These are phyloP conservation scores for Neolentinus lepideus DNA, from an alignment of 1,284 basidiomycete genomes.

Conservation along the genomic window DNA sequence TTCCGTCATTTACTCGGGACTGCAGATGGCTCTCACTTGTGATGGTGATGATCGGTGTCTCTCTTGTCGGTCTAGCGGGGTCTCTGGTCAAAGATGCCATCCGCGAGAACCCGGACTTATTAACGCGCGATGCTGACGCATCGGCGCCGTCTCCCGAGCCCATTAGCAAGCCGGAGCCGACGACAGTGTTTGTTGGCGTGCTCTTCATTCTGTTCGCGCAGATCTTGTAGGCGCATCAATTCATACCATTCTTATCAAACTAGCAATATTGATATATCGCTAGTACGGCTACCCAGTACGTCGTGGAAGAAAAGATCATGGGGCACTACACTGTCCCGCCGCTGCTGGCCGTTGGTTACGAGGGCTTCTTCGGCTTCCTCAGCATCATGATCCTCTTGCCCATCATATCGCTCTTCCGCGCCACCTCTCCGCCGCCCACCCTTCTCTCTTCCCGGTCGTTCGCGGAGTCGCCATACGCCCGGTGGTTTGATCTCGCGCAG, in stretches of 20 bases:
- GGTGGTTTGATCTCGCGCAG: slow-evolving; percentile 78
- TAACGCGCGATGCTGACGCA: neutral
- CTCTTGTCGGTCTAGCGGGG: slow-evolving; percentile 87
- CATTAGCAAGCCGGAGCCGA: slow-evolving; percentile 48
- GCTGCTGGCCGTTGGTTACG: slow-evolving; percentile 90
- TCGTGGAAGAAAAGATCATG: slow-evolving; percentile 96
- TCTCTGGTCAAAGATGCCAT: slow-evolving; percentile 75
- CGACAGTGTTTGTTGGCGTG: slow-evolving; percentile 71
- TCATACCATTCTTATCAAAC: slow-evolving; percentile 11
- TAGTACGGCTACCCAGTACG: slow-evolving; percentile 87
- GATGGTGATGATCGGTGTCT: slow-evolving; percentile 88
- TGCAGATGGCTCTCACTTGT: slow-evolving; percentile 84
- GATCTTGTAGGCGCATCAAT: slow-evolving; percentile 65
- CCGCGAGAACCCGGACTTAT: slow-evolving; percentile 30
- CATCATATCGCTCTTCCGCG: slow-evolving; percentile 37
- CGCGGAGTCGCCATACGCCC: slow-evolving; percentile 56
- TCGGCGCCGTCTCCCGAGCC: slow-evolving; percentile 29
- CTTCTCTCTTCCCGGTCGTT: slow-evolving; percentile 40
- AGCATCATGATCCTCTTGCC: slow-evolving; percentile 75
- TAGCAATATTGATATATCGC: slow-evolving; percentile 8
- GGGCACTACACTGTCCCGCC: slow-evolving; percentile 82
- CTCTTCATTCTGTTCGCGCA: slow-evolving; percentile 95
- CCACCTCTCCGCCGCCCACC: slow-evolving; percentile 17
- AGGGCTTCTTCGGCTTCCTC: slow-evolving; percentile 87
- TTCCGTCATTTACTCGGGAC: slow-evolving; percentile 8